These are phyloP conservation scores for Fagopyrum esculentum DNA, from an alignment of 148 eudicot species.

Conservation along the genomic window DNA sequence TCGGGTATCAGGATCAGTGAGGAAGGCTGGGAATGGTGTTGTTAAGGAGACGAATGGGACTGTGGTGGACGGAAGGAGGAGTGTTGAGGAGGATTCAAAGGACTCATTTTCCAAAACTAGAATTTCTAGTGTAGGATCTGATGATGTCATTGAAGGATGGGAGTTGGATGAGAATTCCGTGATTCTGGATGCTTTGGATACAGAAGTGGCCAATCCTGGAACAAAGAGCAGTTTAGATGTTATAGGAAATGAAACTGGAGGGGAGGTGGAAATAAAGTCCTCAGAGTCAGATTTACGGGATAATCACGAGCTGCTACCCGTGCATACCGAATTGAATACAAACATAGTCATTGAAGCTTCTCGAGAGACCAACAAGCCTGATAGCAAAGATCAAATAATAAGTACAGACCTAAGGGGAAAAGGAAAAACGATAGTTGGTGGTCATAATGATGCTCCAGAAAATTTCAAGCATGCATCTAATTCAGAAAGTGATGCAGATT, in stretches of 20 bases:
- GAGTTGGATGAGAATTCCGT: slow-evolving; percentile 19
- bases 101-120: slow-evolving; percentile 16
- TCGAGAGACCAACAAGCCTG: slow-evolving; percentile 16
- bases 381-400: slow-evolving; percentile 16
- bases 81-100: slow-evolving; percentile 22
- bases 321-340: slow-evolving; percentile 12
- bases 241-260: slow-evolving; percentile 16
- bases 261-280: slow-evolving; percentile 9
- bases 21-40: slow-evolving; percentile 29
- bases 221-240: slow-evolving; percentile 16
- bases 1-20: slow-evolving; percentile 25
- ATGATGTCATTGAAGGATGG: slow-evolving; percentile 26
- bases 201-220: slow-evolving; percentile 16
- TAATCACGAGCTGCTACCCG: not conserved
- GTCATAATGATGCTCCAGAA: slow-evolving; percentile 16
- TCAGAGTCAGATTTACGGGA: slow-evolving; percentile 11
- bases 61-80: slow-evolving; percentile 21
- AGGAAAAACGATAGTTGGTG: slow-evolving; percentile 16
- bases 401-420: slow-evolving; percentile 19
- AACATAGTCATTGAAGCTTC: slow-evolving; percentile 16
- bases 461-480: slow-evolving; percentile 30
- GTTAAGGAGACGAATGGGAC: slow-evolving; percentile 22
- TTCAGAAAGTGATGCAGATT: slow-evolving; percentile 47
- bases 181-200: slow-evolving; percentile 17
- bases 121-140: slow-evolving; percentile 29